Conservation (phyloP, 2,329 filamentous ascomycete genomes). For the Paraphoma sp. region DNA sequence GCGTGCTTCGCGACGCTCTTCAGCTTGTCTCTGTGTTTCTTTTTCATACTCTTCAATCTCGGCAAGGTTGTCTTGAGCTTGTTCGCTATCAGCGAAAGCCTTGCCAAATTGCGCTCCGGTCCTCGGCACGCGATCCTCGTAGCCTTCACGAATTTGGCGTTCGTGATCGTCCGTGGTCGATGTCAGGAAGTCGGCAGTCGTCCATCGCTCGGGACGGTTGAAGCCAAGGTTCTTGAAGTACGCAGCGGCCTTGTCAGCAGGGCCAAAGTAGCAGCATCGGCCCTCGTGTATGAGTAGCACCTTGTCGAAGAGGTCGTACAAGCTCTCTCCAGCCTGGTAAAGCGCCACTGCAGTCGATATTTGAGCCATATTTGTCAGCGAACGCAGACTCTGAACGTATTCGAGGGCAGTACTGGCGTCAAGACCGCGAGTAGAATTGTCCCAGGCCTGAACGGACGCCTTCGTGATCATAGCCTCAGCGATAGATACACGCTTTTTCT, state of each 20-base stretch:
- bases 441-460: constrained; percentile 49
- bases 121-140: constrained; percentile 63
- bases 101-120: constrained; percentile 63
- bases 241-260: constrained; percentile 63
- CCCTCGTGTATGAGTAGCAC: constrained; percentile 51
- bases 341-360: constrained; percentile 71
- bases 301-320: constrained; percentile 50
- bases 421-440: constrained; percentile 74
- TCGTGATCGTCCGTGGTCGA: constrained; percentile 71
- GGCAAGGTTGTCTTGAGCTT: constrained; percentile 44
- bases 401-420: constrained; percentile 77
- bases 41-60: constrained; percentile 51
- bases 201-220: constrained; percentile 70
- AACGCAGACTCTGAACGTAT: constrained; percentile 72
- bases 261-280: constrained; percentile 65
- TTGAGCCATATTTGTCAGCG: constrained; percentile 68
- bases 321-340: constrained; percentile 66
- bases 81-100: constrained; percentile 46
- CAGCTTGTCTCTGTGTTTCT: constrained; percentile 37
- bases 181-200: constrained; percentile 74
- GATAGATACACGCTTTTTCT: constrained; percentile 58
- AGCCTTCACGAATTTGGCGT: constrained; percentile 62
- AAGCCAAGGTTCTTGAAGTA: constrained; percentile 74
- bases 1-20: constrained; percentile 39
- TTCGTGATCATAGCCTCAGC: constrained; percentile 57